These are phyloP conservation scores for Didymella arachidicola DNA, from an alignment of 2,329 filamentous ascomycete genomes.

Conservation along the genomic window DNA sequence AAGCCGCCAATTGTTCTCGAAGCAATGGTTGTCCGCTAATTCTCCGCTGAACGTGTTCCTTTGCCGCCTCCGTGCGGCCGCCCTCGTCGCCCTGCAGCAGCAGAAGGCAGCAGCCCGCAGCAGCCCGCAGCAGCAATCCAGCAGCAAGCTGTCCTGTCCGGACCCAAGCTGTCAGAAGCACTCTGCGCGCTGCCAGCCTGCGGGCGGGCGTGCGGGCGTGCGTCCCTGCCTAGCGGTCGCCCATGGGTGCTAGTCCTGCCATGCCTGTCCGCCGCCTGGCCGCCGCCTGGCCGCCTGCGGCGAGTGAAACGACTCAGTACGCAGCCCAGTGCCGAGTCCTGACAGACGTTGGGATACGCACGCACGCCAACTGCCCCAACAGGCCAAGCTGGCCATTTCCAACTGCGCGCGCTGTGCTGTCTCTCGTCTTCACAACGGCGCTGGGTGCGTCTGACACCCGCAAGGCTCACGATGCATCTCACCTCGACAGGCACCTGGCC, in stretches of 20 bases:
- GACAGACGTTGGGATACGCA: slow-evolving; percentile 6
- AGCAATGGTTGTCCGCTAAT: slow-evolving; percentile 13
- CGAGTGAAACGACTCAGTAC: slow-evolving; percentile 12
- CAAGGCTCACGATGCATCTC: neutral
- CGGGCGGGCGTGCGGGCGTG: neutral
- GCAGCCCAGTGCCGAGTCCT: slow-evolving; percentile 8
- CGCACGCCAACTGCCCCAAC: neutral
- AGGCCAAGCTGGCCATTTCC: neutral
- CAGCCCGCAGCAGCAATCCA: too few relatives aligned
- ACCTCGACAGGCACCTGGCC: neutral
- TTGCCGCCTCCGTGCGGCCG: slow-evolving; percentile 1
- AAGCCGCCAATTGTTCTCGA: slow-evolving; percentile 17
- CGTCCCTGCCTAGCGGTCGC: slow-evolving; percentile 6
- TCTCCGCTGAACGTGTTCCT: neutral
- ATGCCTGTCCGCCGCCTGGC: slow-evolving; percentile 3
- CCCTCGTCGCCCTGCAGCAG: neutral
- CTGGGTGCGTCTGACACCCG: slow-evolving; percentile 5
- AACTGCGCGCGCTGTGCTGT: neutral
- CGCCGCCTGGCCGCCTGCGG: slow-evolving; percentile 13
- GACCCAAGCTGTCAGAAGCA: neutral
- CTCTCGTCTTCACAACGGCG: neutral
- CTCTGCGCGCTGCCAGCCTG: neutral
- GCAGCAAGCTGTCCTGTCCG: too few relatives aligned
- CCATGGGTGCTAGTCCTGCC: neutral
- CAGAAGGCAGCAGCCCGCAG: too few relatives aligned